These are phyloP conservation scores for Fibroporia radiculosa DNA, from an alignment of 768 basidiomycete species.

Conservation along the genomic window DNA sequence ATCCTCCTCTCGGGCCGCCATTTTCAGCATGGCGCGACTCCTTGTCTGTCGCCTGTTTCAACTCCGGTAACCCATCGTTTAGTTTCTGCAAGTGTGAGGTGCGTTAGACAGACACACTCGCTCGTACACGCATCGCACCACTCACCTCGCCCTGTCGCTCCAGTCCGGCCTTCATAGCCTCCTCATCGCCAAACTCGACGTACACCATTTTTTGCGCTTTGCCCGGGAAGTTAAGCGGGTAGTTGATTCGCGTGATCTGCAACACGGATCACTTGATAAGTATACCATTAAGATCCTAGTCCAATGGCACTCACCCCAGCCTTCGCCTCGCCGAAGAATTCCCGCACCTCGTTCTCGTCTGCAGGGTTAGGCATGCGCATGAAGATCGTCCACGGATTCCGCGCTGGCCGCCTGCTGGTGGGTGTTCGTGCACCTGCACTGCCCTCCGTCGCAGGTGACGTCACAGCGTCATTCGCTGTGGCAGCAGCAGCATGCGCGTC, in stretches of 20 bases:
- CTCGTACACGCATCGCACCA: conserved; percentile 4
- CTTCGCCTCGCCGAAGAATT: conserved; percentile 70
- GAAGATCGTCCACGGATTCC: conserved; percentile 83
- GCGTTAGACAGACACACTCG: not conserved
- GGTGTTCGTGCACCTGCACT: conserved; percentile 66
- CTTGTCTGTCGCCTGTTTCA: conserved; percentile 63
- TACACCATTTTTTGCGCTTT: conserved; percentile 62
- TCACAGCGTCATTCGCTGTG: conserved; percentile 16
- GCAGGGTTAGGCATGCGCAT: conserved; percentile 53
- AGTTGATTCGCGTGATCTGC: conserved; percentile 63
- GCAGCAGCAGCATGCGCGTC: conserved; percentile 8
- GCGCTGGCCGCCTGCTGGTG: conserved; percentile 49
- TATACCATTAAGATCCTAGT: not conserved
- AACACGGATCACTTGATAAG: not conserved
- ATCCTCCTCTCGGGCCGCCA: conserved; percentile 17
- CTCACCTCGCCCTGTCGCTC: conserved; percentile 67
- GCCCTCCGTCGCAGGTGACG: conserved; percentile 34
- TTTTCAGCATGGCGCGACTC: conserved; percentile 24
- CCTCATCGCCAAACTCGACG: conserved; percentile 87
- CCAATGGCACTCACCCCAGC: conserved; percentile 41
- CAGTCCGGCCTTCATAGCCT: conserved; percentile 72
- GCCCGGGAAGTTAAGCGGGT: conserved; percentile 41
- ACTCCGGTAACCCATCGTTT: conserved; percentile 55
- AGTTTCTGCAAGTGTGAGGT: conserved; percentile 43
- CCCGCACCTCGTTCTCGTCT: conserved; percentile 59